Conservation (phyloP, 192 early-diverging fungal species). For the Entomortierella parvispora region DNA sequence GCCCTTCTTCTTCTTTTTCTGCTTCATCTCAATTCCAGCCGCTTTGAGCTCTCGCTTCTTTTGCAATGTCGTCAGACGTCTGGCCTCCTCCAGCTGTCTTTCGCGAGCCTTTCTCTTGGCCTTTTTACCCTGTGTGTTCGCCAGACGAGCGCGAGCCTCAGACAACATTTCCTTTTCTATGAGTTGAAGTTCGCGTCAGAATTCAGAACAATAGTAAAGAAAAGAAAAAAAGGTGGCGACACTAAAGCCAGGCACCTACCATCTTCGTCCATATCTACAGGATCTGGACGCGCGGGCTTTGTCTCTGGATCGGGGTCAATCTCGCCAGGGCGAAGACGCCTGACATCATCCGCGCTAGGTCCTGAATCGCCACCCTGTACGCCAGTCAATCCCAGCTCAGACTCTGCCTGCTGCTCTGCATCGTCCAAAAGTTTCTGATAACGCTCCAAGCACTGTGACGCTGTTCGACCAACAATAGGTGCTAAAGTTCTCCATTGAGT, state of each 20-base stretch:
- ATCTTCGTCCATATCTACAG: constrained; percentile 99
- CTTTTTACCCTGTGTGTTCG: constrained; percentile 99
- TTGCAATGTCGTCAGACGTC: constrained; percentile 88
- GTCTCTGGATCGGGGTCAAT: constrained; percentile 98
- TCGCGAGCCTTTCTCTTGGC: constrained; percentile 99
- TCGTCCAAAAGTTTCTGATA: constrained; percentile 97
- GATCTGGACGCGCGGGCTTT: constrained; percentile 97
- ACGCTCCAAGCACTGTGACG: constrained; percentile 95
- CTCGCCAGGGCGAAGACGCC: constrained; percentile 91
- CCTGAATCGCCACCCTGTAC: constrained; percentile 74
- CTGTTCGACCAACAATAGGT: constrained; percentile 96
- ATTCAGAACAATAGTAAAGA: too few relatives aligned
- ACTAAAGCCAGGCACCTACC: constrained; percentile 11
- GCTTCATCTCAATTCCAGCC: constrained; percentile 90
- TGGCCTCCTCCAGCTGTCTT: constrained; percentile 95
- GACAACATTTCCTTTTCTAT: constrained; percentile 99
- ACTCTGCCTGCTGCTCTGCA: constrained; percentile 87
- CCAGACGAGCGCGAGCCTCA: constrained; percentile 95
- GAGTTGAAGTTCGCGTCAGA: not conserved
- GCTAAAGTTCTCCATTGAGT: constrained; percentile 99
- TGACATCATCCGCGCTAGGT: constrained; percentile 86
- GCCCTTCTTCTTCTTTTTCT: constrained; percentile 75
- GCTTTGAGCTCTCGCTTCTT: constrained; percentile 97
- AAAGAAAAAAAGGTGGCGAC: not conserved
- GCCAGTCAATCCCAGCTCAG: constrained; percentile 70